Conservation (phyloP, 2,329 filamentous ascomycete genomes). For the Pseudocercospora macadamiae region DNA sequence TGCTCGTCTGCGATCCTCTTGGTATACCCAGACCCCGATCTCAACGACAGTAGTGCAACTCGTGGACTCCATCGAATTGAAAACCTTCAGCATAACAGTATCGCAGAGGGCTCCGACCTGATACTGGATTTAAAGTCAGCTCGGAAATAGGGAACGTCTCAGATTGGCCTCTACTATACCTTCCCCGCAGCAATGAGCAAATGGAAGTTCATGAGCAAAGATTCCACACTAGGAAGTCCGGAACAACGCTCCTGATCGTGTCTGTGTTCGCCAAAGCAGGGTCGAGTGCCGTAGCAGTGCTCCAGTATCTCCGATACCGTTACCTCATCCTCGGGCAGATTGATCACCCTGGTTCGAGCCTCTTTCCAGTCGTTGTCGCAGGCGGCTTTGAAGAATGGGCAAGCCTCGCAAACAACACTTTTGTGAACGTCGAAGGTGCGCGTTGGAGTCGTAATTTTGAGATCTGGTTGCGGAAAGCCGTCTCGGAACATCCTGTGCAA, state of each 20-base stretch:
- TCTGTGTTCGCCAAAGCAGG: not conserved
- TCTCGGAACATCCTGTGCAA: not conserved
- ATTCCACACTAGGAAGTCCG: not conserved
- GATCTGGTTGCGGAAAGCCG: not conserved
- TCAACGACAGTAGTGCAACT: not conserved
- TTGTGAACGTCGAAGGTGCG: conserved; percentile 17
- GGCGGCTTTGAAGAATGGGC: conserved; percentile 11
- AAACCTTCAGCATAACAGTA: not conserved
- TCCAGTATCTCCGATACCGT: conserved; percentile 4
- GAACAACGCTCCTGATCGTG: not conserved
- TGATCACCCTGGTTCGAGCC: not conserved
- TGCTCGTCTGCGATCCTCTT: not conserved
- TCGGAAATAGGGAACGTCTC: not conserved
- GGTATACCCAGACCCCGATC: not conserved
- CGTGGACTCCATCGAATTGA: not conserved
- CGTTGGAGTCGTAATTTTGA: not conserved
- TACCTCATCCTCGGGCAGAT: not conserved
- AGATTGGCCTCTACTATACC: not conserved
- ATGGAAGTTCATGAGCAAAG: not conserved
- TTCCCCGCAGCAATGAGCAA: not conserved
- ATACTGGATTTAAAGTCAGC: not conserved
- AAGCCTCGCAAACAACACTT: conserved; percentile 12
- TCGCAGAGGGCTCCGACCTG: not conserved
- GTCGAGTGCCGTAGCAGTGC: not conserved
- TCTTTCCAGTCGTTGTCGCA: conserved; percentile 3